These are phyloP conservation scores for Amanita thiersii DNA, from an alignment of 768 basidiomycete genomes.

Conservation along the genomic window DNA sequence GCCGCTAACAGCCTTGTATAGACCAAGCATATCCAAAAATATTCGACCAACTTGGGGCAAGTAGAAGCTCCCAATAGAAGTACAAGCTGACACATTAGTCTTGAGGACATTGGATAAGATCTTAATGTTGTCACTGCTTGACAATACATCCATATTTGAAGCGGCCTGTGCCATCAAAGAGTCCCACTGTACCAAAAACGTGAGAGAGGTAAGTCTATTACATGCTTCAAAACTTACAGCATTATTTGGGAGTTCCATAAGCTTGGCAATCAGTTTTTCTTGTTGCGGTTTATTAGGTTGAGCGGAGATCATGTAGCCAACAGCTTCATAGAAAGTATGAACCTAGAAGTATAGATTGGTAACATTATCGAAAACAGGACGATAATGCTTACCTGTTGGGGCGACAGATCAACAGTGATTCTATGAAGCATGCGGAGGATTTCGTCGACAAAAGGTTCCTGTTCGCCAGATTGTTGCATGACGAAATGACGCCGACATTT, in stretches of 20 bases:
- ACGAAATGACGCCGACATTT: conserved; percentile 98
- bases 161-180: conserved; percentile 94
- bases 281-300: conserved; percentile 97
- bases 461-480: conserved; percentile 95
- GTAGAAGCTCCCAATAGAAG: conserved; percentile 95
- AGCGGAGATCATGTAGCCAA: conserved; percentile 98
- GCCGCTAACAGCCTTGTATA: conserved; percentile 95
- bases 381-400: conserved; percentile 54
- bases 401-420: conserved; percentile 90
- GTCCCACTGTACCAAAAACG: conserved; percentile 66
- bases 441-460: conserved; percentile 97
- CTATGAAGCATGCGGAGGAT: conserved; percentile 86
- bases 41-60: conserved; percentile 93
- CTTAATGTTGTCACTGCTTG: conserved; percentile 90
- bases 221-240: conserved; percentile 49
- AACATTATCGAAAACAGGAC: conserved; percentile 13
- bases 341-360: conserved; percentile 33
- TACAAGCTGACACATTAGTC: conserved; percentile 97
- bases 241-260: conserved; percentile 97
- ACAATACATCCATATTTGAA: conserved; percentile 85
- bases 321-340: conserved; percentile 98
- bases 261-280: conserved; percentile 86
- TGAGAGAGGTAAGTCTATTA: conserved; percentile 6
- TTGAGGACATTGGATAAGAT: conserved; percentile 95
- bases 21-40: conserved; percentile 95